Base-by-base conservation (phyloP, 768 basidiomycete species). In the Symmetrospora coprosmae region DNA sequence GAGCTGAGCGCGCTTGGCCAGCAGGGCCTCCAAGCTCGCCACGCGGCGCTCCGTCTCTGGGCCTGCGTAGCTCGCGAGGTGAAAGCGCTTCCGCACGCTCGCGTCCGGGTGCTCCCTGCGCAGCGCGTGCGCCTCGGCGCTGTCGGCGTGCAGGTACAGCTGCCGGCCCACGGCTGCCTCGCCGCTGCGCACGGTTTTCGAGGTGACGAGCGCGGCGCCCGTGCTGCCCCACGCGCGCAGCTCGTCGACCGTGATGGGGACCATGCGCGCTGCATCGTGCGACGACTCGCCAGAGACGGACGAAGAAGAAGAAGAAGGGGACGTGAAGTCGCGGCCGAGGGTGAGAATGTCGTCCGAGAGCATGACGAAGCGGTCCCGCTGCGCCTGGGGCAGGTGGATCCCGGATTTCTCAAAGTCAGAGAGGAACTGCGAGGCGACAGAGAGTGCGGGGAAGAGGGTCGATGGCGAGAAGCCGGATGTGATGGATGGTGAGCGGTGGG, bases 321-420 rank as follows among this genome's bases (percentile, higher is more conserved):
- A 80, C 62, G 89, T 76, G 68, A 99, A 96, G 58, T 82, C 78
- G 17, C 92, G 81, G 13, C 91, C 91, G 13, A 96, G 83, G 0
- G 82, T 76, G 21, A 92, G 77, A 60, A 97, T 86, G 58, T 87
- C 83, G 14, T 91, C 87, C 2, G 90, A 94, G 11, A 96, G 76
- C 1, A 84, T 80, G 17, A 99, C 89, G 64, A 94, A 96, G 63
- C 79, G 82, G 34, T 81, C 76, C 38, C 94, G 80, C 66, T 88
- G 78, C 9, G 76, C 77, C 0, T 83, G 80, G 9, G 88, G 84
- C 13, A 99, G 78, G 71, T 91, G 80, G 64, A 97, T 91, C 8
- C 88, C 92, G 14, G 91, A 97, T 72, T 90, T 90, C 70, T 94
- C 87, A 73, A 99, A 99, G 76, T 97, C 94, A 46, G 85, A 80